These are phyloP conservation scores for Abortiporus biennis DNA, from an alignment of 1,284 basidiomycete genomes.

Conservation along the genomic window DNA sequence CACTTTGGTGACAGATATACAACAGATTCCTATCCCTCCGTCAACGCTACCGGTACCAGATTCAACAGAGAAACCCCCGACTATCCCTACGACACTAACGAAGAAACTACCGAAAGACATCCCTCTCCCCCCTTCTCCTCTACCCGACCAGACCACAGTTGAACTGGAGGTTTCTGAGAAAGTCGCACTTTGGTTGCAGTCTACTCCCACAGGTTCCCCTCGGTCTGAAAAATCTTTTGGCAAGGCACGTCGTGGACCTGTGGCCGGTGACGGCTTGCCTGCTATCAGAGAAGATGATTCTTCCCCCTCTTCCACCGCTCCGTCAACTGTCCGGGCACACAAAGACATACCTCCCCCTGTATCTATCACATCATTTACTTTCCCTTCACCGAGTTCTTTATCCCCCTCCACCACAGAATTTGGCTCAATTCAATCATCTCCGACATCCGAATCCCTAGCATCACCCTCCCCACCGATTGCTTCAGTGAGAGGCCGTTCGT, in stretches of 20 bases:
- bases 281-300: not conserved
- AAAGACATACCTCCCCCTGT: slow-evolving; percentile 5
- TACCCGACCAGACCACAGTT: not conserved
- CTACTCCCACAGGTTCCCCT: slow-evolving; percentile 1
- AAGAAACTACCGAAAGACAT: not conserved
- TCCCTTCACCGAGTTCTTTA: not conserved
- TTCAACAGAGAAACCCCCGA: not conserved
- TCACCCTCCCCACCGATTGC: not conserved
- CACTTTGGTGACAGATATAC: slow-evolving; percentile 3
- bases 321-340: slow-evolving; percentile 1
- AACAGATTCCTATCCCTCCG: slow-evolving; percentile 6
- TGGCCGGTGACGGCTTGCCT: too few species aligned
- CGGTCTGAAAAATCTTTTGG: too few species aligned
- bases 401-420: too few species aligned
- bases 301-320: not conserved
- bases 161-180: not conserved
- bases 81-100: not conserved
- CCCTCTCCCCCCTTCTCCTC: slow-evolving; percentile 1
- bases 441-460: too few species aligned
- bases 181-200: slow-evolving; percentile 5
- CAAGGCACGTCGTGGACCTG: too few species aligned
- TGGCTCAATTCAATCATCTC: too few species aligned
- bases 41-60: not conserved
- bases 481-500: not conserved
- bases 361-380: slow-evolving; percentile 1